These are phyloP conservation scores for Parathielavia hyrcaniae DNA, from an alignment of 495 filamentous ascomycete species.

Conservation along the genomic window DNA sequence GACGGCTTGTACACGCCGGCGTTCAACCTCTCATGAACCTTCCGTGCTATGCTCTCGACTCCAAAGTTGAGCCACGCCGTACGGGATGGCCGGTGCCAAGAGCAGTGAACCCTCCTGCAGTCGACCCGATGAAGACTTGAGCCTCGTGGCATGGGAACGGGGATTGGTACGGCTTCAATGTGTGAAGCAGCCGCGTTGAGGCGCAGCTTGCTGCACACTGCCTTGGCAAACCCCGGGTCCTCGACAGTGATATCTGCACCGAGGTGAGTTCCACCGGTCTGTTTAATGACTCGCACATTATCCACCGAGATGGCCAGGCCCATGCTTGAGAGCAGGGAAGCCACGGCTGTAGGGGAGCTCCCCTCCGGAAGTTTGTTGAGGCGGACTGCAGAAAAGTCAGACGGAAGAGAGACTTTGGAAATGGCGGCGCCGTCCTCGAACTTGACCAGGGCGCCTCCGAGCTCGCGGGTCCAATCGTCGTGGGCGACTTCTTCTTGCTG, in stretches of 20 bases:
- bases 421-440: constrained; percentile 30
- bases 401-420: constrained; percentile 19
- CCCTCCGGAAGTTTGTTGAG: constrained; percentile 23
- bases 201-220: background rate
- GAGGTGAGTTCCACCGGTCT: background rate
- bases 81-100: constrained; percentile 29
- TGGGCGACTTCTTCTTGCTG: background rate
- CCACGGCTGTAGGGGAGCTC: constrained; percentile 19
- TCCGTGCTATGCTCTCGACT: constrained; percentile 13
- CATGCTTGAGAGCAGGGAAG: constrained; percentile 11
- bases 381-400: constrained; percentile 32
- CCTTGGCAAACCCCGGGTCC: constrained; percentile 25
- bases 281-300: constrained; percentile 11
- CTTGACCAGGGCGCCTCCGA: constrained; percentile 26
- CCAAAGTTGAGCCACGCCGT: constrained; percentile 31
- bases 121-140: constrained; percentile 26
- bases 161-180: constrained; percentile 14
- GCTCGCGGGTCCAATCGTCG: constrained; percentile 21
- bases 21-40: constrained; percentile 18
- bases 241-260: constrained; percentile 24
- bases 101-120: constrained; percentile 29
- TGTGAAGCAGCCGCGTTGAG: background rate
- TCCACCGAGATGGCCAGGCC: constrained; percentile 8
- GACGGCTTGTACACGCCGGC: constrained; percentile 19
- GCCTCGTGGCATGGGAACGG: constrained; percentile 16